These are phyloP conservation scores for Sclerotinia trifoliorum DNA, from an alignment of 2,329 filamentous ascomycete genomes.

Conservation along the genomic window DNA sequence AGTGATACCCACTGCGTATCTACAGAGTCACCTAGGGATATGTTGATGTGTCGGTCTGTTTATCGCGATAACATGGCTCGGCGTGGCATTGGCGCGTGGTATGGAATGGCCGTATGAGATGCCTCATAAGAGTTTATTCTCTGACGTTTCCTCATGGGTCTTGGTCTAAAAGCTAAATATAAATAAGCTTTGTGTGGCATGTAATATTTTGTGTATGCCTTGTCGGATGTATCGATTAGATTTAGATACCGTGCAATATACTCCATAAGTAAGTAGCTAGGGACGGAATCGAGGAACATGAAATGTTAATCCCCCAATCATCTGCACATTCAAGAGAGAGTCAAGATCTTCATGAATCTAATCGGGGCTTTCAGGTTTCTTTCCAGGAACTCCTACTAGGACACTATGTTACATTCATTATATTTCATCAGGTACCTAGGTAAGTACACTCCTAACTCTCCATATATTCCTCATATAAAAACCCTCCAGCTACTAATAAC, in stretches of 20 bases:
- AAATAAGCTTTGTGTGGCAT: not conserved
- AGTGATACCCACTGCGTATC: too few relatives aligned
- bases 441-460: not conserved
- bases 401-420: too few relatives aligned
- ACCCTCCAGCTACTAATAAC: too few relatives aligned
- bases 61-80: conserved; percentile 10
- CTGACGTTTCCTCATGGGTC: not conserved
- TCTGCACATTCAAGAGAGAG: too few relatives aligned
- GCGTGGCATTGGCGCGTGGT: not conserved
- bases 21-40: too few relatives aligned
- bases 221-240: not conserved
- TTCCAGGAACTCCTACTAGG: not conserved
- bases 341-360: not conserved
- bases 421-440: too few relatives aligned
- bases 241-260: not conserved
- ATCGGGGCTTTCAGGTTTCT: not conserved
- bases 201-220: not conserved
- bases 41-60: not conserved
- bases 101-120: not conserved
- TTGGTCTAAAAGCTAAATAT: not conserved
- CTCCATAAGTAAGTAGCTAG: too few relatives aligned
- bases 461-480: conserved; percentile 2
- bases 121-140: not conserved
- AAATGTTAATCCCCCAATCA: not conserved
- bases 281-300: not conserved